Evolutionary conservation across 1,284 basidiomycete genomes (phyloP), one percentile per base, ranked within the genome.

Genomic region (Pisolithus thermaeus): DNA sequence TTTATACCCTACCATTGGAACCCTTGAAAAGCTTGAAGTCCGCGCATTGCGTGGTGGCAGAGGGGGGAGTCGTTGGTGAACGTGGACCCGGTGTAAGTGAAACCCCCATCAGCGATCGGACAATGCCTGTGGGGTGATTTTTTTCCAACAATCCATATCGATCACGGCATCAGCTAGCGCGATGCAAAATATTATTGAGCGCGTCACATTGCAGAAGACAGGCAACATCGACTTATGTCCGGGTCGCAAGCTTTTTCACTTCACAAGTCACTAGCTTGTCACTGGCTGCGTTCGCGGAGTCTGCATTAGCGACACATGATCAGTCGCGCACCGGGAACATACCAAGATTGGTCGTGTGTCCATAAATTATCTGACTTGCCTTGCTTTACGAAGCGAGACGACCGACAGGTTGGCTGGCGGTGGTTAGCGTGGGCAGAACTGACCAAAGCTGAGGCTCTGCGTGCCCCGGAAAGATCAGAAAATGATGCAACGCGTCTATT

Each of bases 401-500:
- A 23, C 52, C 36, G 46, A 49, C 50, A 43, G 37, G 20, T 22
- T 22, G 28, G 46, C 46, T 52, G 50, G 42, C 48, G 9, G 37
- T 40, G 47, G 38, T 46, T 30, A 37, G 28, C 28, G 22, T 22
- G 36, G 37, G 28, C n/a, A 47, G 28, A 27, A 23, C 46, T n/a
- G 25, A 53, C 52, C 52, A 16, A 3, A 3, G 14, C 20, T 61
- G 61, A 57, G 60, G 50, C 56, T 50, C 52, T 52, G 47, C 35
- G 46, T 38, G 25, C 40, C 28, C 8, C 23, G 47, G 47, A 40
- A 25, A 40, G 37, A 52, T 52, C 49, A 50, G 52, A 63, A 54
- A 35, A 27, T 67, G 54, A 65, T 62, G 61, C 49, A 45, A 51
- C 55, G 43, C 55, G 63, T 49, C 50, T 53, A 32, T 56, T 63